Conservation (phyloP, 208 protist genomes). For the Trypanosoma conorhini region DNA sequence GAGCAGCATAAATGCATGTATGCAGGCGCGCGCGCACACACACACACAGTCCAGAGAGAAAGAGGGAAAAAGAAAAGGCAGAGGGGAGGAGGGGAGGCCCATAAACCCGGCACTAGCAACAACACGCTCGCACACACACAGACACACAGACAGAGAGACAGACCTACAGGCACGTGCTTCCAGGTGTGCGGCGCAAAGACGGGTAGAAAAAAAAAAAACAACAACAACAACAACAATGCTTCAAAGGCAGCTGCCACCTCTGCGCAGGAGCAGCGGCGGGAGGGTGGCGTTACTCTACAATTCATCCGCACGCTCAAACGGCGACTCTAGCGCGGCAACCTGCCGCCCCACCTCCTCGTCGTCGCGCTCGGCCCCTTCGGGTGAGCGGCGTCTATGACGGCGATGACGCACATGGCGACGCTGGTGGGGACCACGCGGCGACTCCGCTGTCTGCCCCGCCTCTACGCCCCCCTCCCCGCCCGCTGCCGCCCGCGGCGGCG, state of each 20-base stretch:
- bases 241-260: background rate
- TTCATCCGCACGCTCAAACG: slow-evolving; percentile 15
- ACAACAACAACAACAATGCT: slow-evolving; percentile 2
- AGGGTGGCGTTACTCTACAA: slow-evolving; percentile 5
- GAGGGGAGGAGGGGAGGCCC: too few relatives aligned
- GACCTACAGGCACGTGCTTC: background rate
- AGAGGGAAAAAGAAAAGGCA: background rate
- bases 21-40: background rate
- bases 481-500: too few relatives aligned
- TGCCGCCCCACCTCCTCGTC: slow-evolving; percentile 7
- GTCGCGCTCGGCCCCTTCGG: background rate
- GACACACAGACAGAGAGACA: background rate
- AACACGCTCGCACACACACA: slow-evolving; percentile 2
- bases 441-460: background rate
- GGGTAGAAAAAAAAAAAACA: background rate
- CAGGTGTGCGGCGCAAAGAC: background rate
- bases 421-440: background rate
- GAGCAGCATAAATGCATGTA: background rate
- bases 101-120: background rate
- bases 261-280: background rate
- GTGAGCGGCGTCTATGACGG: background rate
- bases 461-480: slow-evolving; percentile 24
- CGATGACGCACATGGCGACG: background rate
- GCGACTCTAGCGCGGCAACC: background rate
- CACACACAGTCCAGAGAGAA: background rate